Evolutionary conservation across 2,329 filamentous ascomycete species (phyloP).

Genomic region (Aspergillus carbonarius): DNA sequence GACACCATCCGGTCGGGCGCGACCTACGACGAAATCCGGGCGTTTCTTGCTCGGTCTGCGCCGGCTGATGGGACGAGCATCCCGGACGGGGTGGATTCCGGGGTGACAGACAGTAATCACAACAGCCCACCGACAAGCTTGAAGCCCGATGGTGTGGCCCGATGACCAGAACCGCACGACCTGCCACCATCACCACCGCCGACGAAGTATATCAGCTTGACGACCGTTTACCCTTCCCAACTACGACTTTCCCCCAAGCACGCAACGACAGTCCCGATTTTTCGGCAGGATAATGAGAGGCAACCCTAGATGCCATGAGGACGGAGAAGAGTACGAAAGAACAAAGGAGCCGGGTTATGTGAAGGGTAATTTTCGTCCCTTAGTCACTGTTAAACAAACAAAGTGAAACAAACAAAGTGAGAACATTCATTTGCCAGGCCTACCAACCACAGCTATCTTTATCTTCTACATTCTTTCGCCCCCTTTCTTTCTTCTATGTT

Average conservation of each 20-base stretch:
- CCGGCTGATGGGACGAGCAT: background rate
- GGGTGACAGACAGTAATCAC: background rate
- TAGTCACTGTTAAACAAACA: background rate
- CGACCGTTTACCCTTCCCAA: background rate
- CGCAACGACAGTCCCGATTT: background rate
- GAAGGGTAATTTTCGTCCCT: background rate
- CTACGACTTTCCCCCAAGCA: background rate
- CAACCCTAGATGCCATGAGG: background rate
- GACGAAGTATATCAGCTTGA: background rate
- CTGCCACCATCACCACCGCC: background rate
- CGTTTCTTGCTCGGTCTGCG: constrained; percentile 2
- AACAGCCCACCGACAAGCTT: background rate
- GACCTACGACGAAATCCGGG: constrained; percentile 17
- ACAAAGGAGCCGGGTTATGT: background rate
- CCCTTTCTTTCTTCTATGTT: background rate
- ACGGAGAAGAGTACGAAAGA: background rate
- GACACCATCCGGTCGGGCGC: constrained; percentile 28
- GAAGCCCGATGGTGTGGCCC: background rate
- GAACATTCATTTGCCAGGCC: background rate
- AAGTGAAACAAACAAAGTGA: background rate
- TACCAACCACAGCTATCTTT: background rate
- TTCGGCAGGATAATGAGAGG: background rate
- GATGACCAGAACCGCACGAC: background rate
- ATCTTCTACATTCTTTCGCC: background rate
- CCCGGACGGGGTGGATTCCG: background rate